A percentile compares a stretch with the other conserved stretches of the same genome.
Conservation (phyloP, 2,329 filamentous ascomycete species). For the Fusarium staphyleae region DNA sequence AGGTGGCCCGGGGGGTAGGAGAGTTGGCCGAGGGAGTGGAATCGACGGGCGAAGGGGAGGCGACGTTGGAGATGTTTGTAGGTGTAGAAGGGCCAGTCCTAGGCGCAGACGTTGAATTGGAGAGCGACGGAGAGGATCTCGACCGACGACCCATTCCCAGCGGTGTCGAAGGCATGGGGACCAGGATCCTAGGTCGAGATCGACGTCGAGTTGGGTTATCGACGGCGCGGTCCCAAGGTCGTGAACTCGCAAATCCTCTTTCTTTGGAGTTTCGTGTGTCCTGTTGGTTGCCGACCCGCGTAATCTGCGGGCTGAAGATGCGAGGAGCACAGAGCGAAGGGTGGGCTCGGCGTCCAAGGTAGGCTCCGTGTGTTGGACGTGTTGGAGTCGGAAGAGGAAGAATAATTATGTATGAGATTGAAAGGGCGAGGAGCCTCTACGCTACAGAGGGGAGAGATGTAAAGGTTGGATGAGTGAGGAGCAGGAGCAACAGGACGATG, state of each 20-base stretch:
- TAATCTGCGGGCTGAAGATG: constrained; percentile 11
- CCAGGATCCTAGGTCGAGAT: constrained; percentile 36
- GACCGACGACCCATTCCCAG: constrained; percentile 42
- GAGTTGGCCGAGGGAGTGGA: constrained; percentile 49
- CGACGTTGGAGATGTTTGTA: constrained; percentile 51
- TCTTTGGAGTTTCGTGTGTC: constrained; percentile 19
- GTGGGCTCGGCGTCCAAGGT: constrained; percentile 25
- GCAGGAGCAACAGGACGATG: constrained; percentile 14
- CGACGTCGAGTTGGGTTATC: constrained; percentile 26
- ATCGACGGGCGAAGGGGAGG: constrained; percentile 43
- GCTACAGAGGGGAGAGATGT: neutral
- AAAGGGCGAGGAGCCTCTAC: constrained; percentile 7
- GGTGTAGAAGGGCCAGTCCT: constrained; percentile 43
- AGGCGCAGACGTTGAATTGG: constrained; percentile 52
- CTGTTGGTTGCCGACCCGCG: constrained; percentile 20
- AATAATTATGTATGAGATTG: too few relatives aligned
- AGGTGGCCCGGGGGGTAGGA: constrained; percentile 29
- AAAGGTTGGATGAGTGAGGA: constrained; percentile 9
- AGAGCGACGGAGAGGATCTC: constrained; percentile 44
- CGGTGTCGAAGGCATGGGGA: constrained; percentile 40
- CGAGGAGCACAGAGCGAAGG: neutral
- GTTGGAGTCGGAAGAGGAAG: constrained; percentile 27
- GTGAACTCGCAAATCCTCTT: constrained; percentile 21
- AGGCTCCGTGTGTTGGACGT: constrained; percentile 25
- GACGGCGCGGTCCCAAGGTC: constrained; percentile 32